Evolutionary conservation across 805 yeast species (phyloP).

Genomic region (Wickerhamiella vanderwaltii): DNA sequence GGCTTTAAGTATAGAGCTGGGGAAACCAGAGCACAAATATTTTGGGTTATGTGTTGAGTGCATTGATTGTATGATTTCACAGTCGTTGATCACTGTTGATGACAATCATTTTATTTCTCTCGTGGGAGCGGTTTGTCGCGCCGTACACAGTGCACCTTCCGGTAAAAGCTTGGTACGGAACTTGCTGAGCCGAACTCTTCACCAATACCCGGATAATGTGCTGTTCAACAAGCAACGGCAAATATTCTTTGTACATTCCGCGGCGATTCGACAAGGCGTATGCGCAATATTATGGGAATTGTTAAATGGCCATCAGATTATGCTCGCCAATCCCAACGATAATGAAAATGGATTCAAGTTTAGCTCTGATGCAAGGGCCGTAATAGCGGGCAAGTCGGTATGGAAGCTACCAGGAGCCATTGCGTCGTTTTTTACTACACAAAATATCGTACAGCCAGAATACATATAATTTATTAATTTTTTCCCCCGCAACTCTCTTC

Average conservation of each 20-base stretch:
- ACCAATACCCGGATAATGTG: neutral
- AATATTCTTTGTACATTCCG: conserved; percentile 3
- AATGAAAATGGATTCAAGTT: neutral
- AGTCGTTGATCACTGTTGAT: neutral
- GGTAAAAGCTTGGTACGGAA: conserved; percentile 4
- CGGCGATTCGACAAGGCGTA: neutral
- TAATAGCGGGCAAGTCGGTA: neutral
- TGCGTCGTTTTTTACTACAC: conserved; percentile 6
- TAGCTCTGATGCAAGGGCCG: conserved; percentile 5
- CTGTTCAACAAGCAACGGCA: conserved; percentile 11
- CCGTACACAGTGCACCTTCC: conserved; percentile 1
- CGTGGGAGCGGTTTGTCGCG: conserved; percentile 1
- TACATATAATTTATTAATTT: too few relatives aligned
- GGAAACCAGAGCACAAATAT: neutral
- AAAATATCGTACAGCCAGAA: neutral
- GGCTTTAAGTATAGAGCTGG: neutral
- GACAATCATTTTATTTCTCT: neutral
- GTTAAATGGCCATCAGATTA: neutral
- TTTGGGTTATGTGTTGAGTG: neutral
- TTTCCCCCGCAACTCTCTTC: too few relatives aligned
- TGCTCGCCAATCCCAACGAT: neutral
- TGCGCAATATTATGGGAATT: conserved; percentile 3
- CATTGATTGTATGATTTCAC: neutral
- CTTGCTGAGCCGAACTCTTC: conserved; percentile 1
- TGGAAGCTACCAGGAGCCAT: conserved; percentile 9